These are phyloP conservation scores for Raddia distichophylla DNA, from an alignment of 176 grass and related monocot genomes.

Conservation along the genomic window DNA sequence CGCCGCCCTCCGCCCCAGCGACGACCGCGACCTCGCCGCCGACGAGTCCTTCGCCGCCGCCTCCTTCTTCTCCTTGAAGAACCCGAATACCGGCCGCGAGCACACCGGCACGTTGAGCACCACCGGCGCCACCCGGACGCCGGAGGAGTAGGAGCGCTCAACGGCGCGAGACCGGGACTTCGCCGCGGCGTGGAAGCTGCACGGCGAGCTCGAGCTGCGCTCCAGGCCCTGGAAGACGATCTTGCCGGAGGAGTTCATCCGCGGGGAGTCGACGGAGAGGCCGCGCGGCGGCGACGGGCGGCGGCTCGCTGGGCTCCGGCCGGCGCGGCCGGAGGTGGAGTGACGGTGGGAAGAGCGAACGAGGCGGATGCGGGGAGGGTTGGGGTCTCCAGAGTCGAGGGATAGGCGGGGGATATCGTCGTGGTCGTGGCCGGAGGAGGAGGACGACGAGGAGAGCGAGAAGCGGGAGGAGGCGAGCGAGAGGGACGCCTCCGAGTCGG, in stretches of 20 bases:
- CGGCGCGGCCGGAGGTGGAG: conserved; percentile 20
- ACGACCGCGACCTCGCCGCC: conserved; percentile 26
- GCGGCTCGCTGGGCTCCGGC: conserved; percentile 37
- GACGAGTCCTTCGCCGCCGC: conserved; percentile 19
- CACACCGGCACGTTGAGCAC: conserved; percentile 91
- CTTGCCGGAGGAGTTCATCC: conserved; percentile 93
- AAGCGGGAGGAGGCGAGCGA: conserved; percentile 76
- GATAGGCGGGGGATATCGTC: conserved; percentile 79
- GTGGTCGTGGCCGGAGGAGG: conserved; percentile 68
- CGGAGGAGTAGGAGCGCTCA: conserved; percentile 84
- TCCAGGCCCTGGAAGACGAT: conserved; percentile 91
- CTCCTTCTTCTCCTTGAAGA: conserved; percentile 88
- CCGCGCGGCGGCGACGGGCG: conserved; percentile 29
- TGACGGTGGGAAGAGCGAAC: conserved; percentile 43
- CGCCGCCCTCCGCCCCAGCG: conserved; percentile 43
- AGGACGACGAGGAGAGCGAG: conserved; percentile 78
- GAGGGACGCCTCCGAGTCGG: conserved; percentile 68
- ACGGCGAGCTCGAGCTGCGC: conserved; percentile 85
- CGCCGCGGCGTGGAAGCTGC: conserved; percentile 67
- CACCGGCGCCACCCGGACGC: conserved; percentile 70
- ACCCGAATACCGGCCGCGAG: conserved; percentile 76
- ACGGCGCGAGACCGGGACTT: conserved; percentile 56
- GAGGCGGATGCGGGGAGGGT: conserved; percentile 58
- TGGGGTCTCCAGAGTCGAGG: conserved; percentile 65
- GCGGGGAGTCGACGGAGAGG: conserved; percentile 62